Evolutionary conservation across 2,329 filamentous ascomycete genomes (phyloP), one percentile per base, ranked within the genome.

Genomic region (Colletotrichum horii): DNA sequence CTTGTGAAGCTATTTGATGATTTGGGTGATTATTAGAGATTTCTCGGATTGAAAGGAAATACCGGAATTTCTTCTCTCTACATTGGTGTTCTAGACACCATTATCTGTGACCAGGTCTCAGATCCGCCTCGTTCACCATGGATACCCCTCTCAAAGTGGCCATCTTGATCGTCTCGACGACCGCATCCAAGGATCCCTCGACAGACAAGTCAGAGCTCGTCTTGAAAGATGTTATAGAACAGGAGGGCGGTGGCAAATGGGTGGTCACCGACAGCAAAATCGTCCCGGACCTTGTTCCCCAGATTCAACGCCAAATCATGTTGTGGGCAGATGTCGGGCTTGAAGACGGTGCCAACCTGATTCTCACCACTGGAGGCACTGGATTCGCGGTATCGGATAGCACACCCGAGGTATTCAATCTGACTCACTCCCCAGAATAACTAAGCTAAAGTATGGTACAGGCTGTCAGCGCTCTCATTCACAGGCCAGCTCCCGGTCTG

Each of bases 301-400:
- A 93, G 24, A 98, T 99, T 72, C 95, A 98, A 81, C 88, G 88
- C 19, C 89, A 92, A 66, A 90, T 99, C 66, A 91, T 88, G 76
- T 82, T 87, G 14, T 98, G 95, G 95, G 88, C 94, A 0, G 96
- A 98, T 83, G 80, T 81, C n/a, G 85, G 89, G 14, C 74, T 56
- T 8, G 84, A 89, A 7, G 89, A 89, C 64, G 83, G 88, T 6
- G 83, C 93, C 66, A 96, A 98, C 84, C 85, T 98, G 74, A 91
- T 99, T 75, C 84, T 98, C 62, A 96, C 96, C 0, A 98, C 95
- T 8, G 97, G 97, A 26, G 97, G 97, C 3, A 99, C 97, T 2
- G 97, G 97, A 0, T 99, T 99, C 84, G 94, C 97, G 9, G 88
- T 92, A 14, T 91, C 93, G 71, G 97, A 99, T 86, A 88, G 91